Percentiles rank a stretch among this genome's conserved stretches.
Evolutionary conservation across 352 stramenopile species (phyloP).

Genomic region (Pseudoperonospora humuli): DNA sequence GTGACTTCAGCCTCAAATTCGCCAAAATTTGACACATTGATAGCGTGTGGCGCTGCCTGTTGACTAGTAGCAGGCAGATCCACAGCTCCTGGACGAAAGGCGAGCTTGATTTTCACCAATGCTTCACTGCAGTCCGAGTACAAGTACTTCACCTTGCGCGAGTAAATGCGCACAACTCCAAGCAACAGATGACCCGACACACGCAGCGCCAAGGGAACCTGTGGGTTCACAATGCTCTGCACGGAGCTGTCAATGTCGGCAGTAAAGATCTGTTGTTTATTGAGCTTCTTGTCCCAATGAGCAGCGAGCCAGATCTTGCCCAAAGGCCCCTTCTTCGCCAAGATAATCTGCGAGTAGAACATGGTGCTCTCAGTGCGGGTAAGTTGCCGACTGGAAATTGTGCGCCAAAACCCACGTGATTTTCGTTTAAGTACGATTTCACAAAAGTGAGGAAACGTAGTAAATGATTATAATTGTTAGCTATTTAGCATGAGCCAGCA

Average conservation of each 20-base stretch:
- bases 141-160: constrained; percentile 96
- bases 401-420: constrained; percentile 3
- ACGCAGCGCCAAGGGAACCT: constrained; percentile 94
- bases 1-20: constrained; percentile 81
- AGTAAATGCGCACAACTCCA: constrained; percentile 98
- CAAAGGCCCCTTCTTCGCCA: constrained; percentile 98
- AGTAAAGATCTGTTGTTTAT: constrained; percentile 96
- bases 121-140: constrained; percentile 98
- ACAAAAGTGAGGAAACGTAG: not conserved
- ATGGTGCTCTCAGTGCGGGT: constrained; percentile 55
- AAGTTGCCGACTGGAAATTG: constrained; percentile 14
- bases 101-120: constrained; percentile 98
- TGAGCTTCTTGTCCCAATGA: constrained; percentile 99
- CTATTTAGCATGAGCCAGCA: constrained; percentile 27
- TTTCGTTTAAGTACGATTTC: constrained; percentile 6
- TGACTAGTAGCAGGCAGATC: constrained; percentile 61
- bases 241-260: constrained; percentile 96
- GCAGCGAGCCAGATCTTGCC: constrained; percentile 99
- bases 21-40: constrained; percentile 82
- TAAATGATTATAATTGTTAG: not conserved
- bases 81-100: constrained; percentile 83
- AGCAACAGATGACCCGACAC: constrained; percentile 97
- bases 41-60: constrained; percentile 58
- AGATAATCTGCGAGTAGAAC: constrained; percentile 99
- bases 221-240: constrained; percentile 94